Evolutionary conservation across 2,329 filamentous ascomycete genomes (phyloP), one percentile per base, ranked within the genome.

Genomic region (Clonostachys rosea): DNA sequence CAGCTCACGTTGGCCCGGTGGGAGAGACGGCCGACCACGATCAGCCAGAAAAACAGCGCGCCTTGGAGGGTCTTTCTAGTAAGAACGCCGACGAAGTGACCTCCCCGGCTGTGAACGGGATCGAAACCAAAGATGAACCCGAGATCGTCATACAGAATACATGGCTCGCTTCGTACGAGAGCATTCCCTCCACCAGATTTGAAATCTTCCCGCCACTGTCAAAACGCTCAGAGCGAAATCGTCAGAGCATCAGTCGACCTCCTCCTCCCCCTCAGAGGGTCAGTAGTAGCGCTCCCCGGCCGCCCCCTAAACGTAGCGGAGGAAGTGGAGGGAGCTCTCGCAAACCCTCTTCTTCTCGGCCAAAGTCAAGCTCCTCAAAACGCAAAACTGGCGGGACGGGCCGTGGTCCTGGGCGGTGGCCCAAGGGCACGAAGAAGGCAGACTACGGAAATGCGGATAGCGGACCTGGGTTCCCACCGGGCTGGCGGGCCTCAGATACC

Each of bases 141-240:
- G 52, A 11, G 51, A 55, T 3, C 52, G 57, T 3, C 39, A 44
- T 8, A 59, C 14, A 18, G 7, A 39, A 64, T 8, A 58, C 66
- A 39, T 83, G 79, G 79, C 59, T 62, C 11, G 55, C 61, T 5
- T 60, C 70, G 3, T 83, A 83, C 57, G 67, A 68, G 13, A 65
- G 70, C 43, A 86, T 94, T 24, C 87, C 87, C 4, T 72, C 83
- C 0, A 82, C 74, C 2, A 80, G 89, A 34, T 95, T 90, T 62
- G 86, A 91, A 56, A 81, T 94, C 39, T 92, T 88, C 57, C 89
- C 89, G 9, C 80, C 86, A 0, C 67, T 87, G 9, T 69, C 68
- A 11, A 73, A 79, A 18, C 71, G 78, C 7, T 59, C 65, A 14
- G 74, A 75, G 41, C 69, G 76, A 14, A 60, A 69, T 11, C 70